Evolutionary conservation across 768 basidiomycete genomes (phyloP), one percentile per base, ranked within the genome.

Genomic region (Xanthoconium stramineum): DNA sequence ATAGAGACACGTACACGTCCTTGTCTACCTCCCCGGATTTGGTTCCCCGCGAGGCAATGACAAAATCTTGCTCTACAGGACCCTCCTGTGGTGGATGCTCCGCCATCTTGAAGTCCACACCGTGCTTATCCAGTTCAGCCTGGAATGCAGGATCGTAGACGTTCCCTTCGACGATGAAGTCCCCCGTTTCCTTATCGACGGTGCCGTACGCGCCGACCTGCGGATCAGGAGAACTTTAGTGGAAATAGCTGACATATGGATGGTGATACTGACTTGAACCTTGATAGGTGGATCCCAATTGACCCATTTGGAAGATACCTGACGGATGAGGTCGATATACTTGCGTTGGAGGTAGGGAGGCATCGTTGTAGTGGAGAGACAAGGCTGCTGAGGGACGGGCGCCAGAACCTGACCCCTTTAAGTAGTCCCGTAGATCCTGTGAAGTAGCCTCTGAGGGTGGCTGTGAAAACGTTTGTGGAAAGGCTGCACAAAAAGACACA

Each of bases 161-260:
- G 33, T 72, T 75, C 5, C 74, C 74, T 29, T 75, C 69, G 15
- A 62, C 60, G 6, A 62, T 53, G n/a, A 76, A 59, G 24, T 65
- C 49, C 4, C 75, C 75, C 0, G 67, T 69, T 7, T 66, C 62
- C 37, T 50, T 64, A 42, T 76, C 63, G 43, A 76, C 33, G 15
- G 37, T 61, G 20, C 75, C 74, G 52, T 73, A 76, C n/a, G 70
- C 52, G 29, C 74, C 74, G 13, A 75, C 71, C 74, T 75, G 46
- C 10, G 10, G 14, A 43, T 10, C 42, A 24, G 45, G 47, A 47
- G 43, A 45, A 24, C 44, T 2, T 30, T 14, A 11, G 44, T 30
- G 24, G 6, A 13, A 37, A 47, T 44, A 30, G 19, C 35, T 5
- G 19, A 24, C 6, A 47, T 36, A 3, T 38, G 4, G 5, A n/a